phyloP scores from a whole-genome alignment of 192 early-diverging fungal species.

The Backusella parvicylindrica region DNA sequence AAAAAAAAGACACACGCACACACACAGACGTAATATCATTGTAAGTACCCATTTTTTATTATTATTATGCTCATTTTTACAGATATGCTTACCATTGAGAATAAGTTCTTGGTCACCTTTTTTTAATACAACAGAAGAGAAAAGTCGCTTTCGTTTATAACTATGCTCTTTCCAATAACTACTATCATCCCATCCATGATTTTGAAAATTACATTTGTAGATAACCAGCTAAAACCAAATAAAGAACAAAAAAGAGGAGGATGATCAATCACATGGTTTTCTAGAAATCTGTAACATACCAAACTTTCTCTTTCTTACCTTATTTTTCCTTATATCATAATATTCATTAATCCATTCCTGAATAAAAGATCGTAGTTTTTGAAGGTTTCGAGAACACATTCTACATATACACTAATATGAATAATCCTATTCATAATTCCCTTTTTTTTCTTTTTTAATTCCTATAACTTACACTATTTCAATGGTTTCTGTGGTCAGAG shows the following conservation, averaged over 20 bases:
- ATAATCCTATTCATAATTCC: neutral
- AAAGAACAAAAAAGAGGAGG: neutral
- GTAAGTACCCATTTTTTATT: conserved; percentile 27
- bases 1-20: neutral
- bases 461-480: neutral
- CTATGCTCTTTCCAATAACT: conserved; percentile 13
- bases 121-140: conserved; percentile 44
- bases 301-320: conserved; percentile 10
- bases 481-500: neutral
- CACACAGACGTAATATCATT: conserved; percentile 26
- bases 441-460: neutral
- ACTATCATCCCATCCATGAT: neutral
- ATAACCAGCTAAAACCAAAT: neutral
- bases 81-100: conserved; percentile 26
- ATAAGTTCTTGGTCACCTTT: conserved; percentile 43
- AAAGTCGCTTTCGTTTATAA: conserved; percentile 29
- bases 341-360: conserved; percentile 26
- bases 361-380: conserved; percentile 3
- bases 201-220: conserved; percentile 10
- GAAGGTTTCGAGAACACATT: neutral
- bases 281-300: neutral
- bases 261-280: neutral
- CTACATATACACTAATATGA: neutral
- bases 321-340: conserved; percentile 19
- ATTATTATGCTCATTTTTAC: neutral